Conservation (phyloP, 2,329 filamentous ascomycete species). For the Fusarium succisae region DNA sequence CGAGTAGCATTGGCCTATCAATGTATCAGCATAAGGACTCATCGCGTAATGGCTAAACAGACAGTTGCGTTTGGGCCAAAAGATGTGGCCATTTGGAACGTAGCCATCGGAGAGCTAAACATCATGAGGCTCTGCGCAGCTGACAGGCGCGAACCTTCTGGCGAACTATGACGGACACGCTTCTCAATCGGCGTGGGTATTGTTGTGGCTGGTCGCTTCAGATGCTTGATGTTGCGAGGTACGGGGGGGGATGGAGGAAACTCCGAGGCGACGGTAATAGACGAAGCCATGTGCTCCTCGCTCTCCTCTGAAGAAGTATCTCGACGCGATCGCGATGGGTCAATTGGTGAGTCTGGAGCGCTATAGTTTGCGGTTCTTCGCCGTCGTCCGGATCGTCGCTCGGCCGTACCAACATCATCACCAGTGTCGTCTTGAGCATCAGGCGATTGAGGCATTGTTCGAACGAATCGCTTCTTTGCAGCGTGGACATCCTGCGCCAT, state of each 20-base stretch:
- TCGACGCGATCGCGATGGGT: constrained; percentile 25
- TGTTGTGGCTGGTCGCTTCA: constrained; percentile 34
- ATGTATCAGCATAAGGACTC: background rate
- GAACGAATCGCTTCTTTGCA: constrained; percentile 43
- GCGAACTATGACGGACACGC: constrained; percentile 38
- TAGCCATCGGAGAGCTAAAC: constrained; percentile 43
- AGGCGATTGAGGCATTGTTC: constrained; percentile 33
- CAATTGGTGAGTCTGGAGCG: constrained; percentile 31
- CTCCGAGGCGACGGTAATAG: constrained; percentile 42
- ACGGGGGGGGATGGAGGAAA: constrained; percentile 39
- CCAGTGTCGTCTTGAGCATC: constrained; percentile 33
- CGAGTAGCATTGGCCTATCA: constrained; percentile 29
- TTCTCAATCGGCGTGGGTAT: constrained; percentile 37
- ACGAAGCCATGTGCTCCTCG: constrained; percentile 40
- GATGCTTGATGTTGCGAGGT: constrained; percentile 34
- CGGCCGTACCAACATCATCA: constrained; percentile 29
- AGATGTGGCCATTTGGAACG: constrained; percentile 43
- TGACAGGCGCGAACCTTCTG: constrained; percentile 42
- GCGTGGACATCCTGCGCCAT: constrained; percentile 44
- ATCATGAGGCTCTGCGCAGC: constrained; percentile 44
- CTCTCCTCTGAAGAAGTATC: constrained; percentile 37
- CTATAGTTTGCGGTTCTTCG: constrained; percentile 35
- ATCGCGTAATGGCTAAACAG: background rate
- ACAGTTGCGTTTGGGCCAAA: constrained; percentile 29
- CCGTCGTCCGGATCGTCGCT: constrained; percentile 36